phyloP scores from a whole-genome alignment of 2,329 filamentous ascomycete species.

The Aspergillus nomiae region DNA sequence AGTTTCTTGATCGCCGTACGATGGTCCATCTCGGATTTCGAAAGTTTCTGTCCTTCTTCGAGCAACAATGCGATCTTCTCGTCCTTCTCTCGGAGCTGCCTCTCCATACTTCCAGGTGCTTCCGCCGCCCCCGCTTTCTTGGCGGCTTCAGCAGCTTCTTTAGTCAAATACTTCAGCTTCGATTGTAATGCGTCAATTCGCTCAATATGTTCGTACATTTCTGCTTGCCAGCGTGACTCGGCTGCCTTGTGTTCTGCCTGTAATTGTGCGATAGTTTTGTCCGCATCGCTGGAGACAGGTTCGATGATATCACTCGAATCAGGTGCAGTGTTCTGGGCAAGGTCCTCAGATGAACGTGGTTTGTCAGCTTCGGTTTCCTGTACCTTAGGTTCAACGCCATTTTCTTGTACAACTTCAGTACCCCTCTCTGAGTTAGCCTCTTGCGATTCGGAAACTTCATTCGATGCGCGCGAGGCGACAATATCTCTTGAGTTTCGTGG shows the following conservation, averaged over 20 bases:
- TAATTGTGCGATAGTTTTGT: constrained; percentile 51
- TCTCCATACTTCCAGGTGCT: constrained; percentile 67
- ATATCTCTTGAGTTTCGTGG: constrained; percentile 32
- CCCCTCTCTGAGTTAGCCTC: constrained; percentile 8
- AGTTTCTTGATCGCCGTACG: constrained; percentile 81
- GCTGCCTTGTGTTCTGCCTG: constrained; percentile 54
- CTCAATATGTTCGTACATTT: constrained; percentile 81
- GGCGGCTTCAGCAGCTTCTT: constrained; percentile 75
- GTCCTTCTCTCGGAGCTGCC: constrained; percentile 84
- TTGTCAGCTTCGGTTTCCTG: not conserved
- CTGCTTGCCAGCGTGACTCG: constrained; percentile 70
- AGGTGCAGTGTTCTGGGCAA: constrained; percentile 19
- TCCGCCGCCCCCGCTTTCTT: constrained; percentile 67
- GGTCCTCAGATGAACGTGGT: constrained; percentile 16
- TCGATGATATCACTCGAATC: constrained; percentile 13
- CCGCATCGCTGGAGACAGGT: constrained; percentile 35
- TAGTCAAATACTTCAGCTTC: constrained; percentile 85
- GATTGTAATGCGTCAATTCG: constrained; percentile 88
- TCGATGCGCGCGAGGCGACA: constrained; percentile 11
- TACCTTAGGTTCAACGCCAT: not conserved
- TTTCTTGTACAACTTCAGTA: not conserved
- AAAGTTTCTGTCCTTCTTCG: constrained; percentile 88
- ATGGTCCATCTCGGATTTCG: constrained; percentile 82
- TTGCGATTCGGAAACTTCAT: constrained; percentile 12
- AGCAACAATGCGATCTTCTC: constrained; percentile 86